Percentiles rank a stretch among this genome's conserved stretches.
Evolutionary conservation across 495 filamentous ascomycete genomes (phyloP).

Genomic region (Penicillium cataractarum): DNA sequence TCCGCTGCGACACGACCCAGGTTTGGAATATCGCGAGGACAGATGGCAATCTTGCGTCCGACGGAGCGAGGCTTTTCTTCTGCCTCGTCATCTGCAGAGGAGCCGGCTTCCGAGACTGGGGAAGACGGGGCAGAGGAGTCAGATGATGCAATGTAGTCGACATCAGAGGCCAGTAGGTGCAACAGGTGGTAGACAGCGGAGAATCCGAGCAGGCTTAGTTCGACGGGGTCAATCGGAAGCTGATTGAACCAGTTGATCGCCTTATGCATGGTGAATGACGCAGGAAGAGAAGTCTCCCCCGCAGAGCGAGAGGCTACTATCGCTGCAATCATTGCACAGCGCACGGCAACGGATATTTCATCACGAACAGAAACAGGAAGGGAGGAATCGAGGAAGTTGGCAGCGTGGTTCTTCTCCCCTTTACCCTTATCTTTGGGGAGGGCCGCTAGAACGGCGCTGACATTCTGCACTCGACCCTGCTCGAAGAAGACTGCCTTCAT

Average conservation of each 20-base stretch:
- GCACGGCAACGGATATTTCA: conserved; percentile 72
- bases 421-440: conserved; percentile 50
- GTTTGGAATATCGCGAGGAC: conserved; percentile 39
- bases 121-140: conserved; percentile 40
- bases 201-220: conserved; percentile 75
- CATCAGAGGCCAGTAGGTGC: conserved; percentile 55
- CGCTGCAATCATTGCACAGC: conserved; percentile 79
- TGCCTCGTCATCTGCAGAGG: conserved; percentile 40
- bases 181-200: conserved; percentile 75
- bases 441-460: conserved; percentile 51
- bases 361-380: conserved; percentile 54
- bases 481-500: conserved; percentile 58
- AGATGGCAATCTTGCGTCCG: conserved; percentile 16
- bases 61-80: conserved; percentile 30
- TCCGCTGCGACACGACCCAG: conserved; percentile 48
- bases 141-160: conserved; percentile 51
- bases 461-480: conserved; percentile 48
- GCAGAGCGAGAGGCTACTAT: conserved; percentile 54
- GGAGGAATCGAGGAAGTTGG: conserved; percentile 53
- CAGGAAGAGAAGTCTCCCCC: conserved; percentile 38
- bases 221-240: conserved; percentile 49
- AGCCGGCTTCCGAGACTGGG: conserved; percentile 24
- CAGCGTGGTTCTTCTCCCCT: conserved; percentile 30
- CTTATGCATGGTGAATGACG: conserved; percentile 46
- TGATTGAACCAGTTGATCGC: conserved; percentile 50